These are phyloP conservation scores for Corynespora cassiicola DNA, from an alignment of 2,329 filamentous ascomycete genomes.

Conservation along the genomic window DNA sequence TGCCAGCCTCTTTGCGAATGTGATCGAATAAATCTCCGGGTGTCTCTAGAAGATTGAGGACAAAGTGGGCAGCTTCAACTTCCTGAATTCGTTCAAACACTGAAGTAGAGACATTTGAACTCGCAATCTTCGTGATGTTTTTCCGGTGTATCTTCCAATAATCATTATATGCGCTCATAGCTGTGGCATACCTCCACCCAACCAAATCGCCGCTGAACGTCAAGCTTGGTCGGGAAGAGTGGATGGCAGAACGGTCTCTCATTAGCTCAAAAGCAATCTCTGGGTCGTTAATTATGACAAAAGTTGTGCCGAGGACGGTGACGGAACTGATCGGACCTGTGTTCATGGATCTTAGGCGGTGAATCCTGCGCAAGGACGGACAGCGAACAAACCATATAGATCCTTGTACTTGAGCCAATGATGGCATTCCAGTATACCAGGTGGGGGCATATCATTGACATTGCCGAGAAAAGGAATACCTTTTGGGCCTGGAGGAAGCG, in stretches of 20 bases:
- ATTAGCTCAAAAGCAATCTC: slow-evolving; percentile 29
- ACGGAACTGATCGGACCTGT: slow-evolving; percentile 26
- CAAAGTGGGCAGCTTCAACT: slow-evolving; percentile 26
- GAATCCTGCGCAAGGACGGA: background rate
- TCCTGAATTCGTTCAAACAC: slow-evolving; percentile 29
- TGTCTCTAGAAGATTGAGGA: slow-evolving; percentile 23
- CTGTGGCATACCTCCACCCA: slow-evolving; percentile 25
- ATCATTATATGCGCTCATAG: slow-evolving; percentile 19
- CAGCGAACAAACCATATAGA: slow-evolving; percentile 18
- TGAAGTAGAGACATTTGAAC: slow-evolving; percentile 19
- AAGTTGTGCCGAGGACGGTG: slow-evolving; percentile 29
- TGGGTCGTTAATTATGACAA: slow-evolving; percentile 30
- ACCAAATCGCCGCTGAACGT: slow-evolving; percentile 27
- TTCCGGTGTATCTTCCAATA: slow-evolving; percentile 28
- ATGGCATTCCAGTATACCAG: slow-evolving; percentile 44
- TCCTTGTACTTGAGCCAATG: slow-evolving; percentile 55
- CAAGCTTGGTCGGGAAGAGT: slow-evolving; percentile 27
- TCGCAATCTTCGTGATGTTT: slow-evolving; percentile 29
- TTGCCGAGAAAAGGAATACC: slow-evolving; percentile 59
- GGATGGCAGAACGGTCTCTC: slow-evolving; percentile 24
- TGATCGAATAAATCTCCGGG: slow-evolving; percentile 28
- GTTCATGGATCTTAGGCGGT: background rate
- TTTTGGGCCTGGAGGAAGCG: slow-evolving; percentile 59
- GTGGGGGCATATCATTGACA: slow-evolving; percentile 54
- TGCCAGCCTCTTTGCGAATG: slow-evolving; percentile 31